Conservation (phyloP, 2,329 filamentous ascomycete genomes). For the Pseudopithomyces maydicus region DNA sequence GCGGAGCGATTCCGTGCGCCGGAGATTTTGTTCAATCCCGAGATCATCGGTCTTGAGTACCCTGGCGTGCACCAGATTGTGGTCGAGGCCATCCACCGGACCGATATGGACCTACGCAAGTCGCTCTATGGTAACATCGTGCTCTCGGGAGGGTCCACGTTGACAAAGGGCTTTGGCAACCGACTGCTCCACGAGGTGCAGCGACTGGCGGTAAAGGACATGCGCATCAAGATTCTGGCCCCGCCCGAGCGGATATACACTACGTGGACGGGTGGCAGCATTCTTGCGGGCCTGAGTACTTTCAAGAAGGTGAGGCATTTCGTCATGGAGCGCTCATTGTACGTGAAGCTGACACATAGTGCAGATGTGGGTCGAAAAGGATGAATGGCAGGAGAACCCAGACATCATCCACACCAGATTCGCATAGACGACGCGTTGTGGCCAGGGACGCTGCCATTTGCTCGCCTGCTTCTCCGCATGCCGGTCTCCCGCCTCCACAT, state of each 20-base stretch:
- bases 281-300: slow-evolving; percentile 93
- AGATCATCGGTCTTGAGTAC: slow-evolving; percentile 96
- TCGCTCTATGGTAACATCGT: slow-evolving; percentile 96
- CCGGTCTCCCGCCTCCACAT: slow-evolving; percentile 39
- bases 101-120: slow-evolving; percentile 94
- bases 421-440: slow-evolving; percentile 61
- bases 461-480: slow-evolving; percentile 27
- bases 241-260: slow-evolving; percentile 98
- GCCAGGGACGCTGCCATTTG: slow-evolving; percentile 25
- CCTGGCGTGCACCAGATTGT: slow-evolving; percentile 97
- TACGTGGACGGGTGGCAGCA: slow-evolving; percentile 98
- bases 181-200: slow-evolving; percentile 90
- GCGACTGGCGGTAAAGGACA: slow-evolving; percentile 93
- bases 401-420: slow-evolving; percentile 99
- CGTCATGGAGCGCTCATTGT: slow-evolving; percentile 12
- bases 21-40: slow-evolving; percentile 96
- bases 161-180: slow-evolving; percentile 97
- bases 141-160: slow-evolving; percentile 90
- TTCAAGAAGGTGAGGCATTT: slow-evolving; percentile 82
- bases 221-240: slow-evolving; percentile 99
- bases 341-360: slow-evolving; percentile 33
- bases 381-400: slow-evolving; percentile 99
- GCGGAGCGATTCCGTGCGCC: slow-evolving; percentile 93
- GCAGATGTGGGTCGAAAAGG: slow-evolving; percentile 99
- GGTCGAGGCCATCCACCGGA: slow-evolving; percentile 92